Conservation (phyloP, 805 yeast genomes). For the Ogataea paraovalis region DNA sequence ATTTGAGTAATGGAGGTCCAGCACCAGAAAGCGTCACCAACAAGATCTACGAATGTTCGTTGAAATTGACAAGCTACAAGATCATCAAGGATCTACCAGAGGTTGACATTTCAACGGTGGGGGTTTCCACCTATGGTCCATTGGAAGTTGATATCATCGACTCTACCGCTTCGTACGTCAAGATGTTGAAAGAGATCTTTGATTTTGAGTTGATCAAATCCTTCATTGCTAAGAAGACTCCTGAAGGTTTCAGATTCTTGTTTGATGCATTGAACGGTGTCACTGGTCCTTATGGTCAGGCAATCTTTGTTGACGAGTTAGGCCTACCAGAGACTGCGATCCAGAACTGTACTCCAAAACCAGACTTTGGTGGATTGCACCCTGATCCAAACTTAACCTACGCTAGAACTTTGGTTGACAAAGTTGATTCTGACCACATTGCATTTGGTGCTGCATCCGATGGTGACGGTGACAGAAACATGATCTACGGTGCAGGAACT, state of each 20-base stretch:
- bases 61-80: conserved; percentile 55
- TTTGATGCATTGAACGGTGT: conserved; percentile 94
- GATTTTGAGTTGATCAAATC: conserved; percentile 77
- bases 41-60: conserved; percentile 72
- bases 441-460: conserved; percentile 99
- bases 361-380: conserved; percentile 96
- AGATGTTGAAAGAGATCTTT: conserved; percentile 76
- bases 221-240: conserved; percentile 52
- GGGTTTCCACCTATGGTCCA: conserved; percentile 48
- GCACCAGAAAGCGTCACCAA: conserved; percentile 95
- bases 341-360: conserved; percentile 75
- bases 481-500: conserved; percentile 94
- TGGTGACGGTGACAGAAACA: conserved; percentile 98
- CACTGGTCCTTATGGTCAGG: conserved; percentile 92
- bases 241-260: conserved; percentile 62
- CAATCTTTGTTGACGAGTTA: conserved; percentile 78
- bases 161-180: conserved; percentile 72
- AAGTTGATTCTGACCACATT: conserved; percentile 76
- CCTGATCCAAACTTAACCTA: conserved; percentile 98
- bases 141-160: conserved; percentile 79
- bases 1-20: conserved; percentile 94
- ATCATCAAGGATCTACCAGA: conserved; percentile 53
- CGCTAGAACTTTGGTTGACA: conserved; percentile 79
- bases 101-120: conserved; percentile 62
- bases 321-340: conserved; percentile 67